These are phyloP conservation scores for Penicillium desertorum DNA, from an alignment of 495 filamentous ascomycete species.

Conservation along the genomic window DNA sequence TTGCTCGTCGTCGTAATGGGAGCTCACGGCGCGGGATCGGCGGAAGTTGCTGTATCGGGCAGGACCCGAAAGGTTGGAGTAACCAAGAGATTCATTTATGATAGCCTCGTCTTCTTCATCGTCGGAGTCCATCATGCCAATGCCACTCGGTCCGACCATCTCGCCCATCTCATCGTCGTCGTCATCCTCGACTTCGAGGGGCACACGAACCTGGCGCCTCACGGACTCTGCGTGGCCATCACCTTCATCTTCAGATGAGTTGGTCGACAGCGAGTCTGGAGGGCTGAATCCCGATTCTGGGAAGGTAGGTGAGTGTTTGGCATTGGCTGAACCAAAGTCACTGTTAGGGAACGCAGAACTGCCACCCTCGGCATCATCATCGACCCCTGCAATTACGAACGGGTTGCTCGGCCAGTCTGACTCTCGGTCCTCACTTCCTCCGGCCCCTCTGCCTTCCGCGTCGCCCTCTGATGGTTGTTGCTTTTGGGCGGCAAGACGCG, in stretches of 20 bases:
- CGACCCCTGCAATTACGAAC: conserved; percentile 45
- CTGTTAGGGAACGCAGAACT: conserved; percentile 38
- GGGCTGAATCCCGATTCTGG: conserved; percentile 45
- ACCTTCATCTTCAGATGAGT: conserved; percentile 44
- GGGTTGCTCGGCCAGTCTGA: conserved; percentile 44
- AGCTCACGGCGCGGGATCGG: conserved; percentile 33
- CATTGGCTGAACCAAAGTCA: conserved; percentile 34
- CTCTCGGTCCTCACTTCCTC: conserved; percentile 22
- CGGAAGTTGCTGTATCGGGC: conserved; percentile 39
- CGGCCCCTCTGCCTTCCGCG: conserved; percentile 28
- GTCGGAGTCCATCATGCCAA: conserved; percentile 45
- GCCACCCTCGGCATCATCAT: conserved; percentile 48
- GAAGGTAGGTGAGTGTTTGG: conserved; percentile 39
- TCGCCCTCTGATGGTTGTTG: conserved; percentile 49
- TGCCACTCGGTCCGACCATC: conserved; percentile 46
- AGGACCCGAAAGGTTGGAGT: conserved; percentile 39
- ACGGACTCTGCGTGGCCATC: conserved; percentile 37
- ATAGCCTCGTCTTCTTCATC: conserved; percentile 52
- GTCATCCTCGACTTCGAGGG: conserved; percentile 50
- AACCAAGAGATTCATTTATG: conserved; percentile 49
- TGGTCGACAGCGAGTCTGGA: conserved; percentile 42
- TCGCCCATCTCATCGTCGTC: conserved; percentile 53
- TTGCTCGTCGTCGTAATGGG: conserved; percentile 44
- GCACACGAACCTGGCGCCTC: conserved; percentile 41
- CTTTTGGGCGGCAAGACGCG: conserved; percentile 76